Evolutionary conservation across 148 eudicot genomes (phyloP).

Genomic region (Silene latifolia): DNA sequence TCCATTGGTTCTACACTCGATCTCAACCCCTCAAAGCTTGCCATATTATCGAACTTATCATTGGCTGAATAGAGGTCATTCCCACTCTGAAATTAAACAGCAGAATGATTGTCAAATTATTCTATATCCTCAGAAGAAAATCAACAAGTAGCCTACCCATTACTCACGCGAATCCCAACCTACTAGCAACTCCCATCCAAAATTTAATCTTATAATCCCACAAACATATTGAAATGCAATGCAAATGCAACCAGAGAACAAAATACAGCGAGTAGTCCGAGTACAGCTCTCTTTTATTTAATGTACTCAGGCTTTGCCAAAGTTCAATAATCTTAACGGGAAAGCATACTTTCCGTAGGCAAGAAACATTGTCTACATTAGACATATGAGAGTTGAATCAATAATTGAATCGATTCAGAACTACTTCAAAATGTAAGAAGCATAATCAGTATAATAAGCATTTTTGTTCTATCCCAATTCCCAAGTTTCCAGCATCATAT

Average conservation of each 20-base stretch:
- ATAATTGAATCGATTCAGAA: too few relatives aligned
- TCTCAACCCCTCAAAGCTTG: constrained; percentile 50
- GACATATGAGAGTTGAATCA: too few relatives aligned
- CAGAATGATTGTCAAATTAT: not conserved
- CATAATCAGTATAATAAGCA: too few relatives aligned
- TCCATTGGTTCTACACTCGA: constrained; percentile 71
- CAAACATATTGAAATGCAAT: not conserved
- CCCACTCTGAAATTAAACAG: constrained; percentile 42
- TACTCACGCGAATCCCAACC: too few relatives aligned
- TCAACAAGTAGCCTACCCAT: too few relatives aligned
- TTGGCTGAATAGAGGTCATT: constrained; percentile 43
- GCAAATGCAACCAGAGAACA: not conserved
- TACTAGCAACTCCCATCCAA: too few relatives aligned
- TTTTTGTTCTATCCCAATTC: too few relatives aligned
- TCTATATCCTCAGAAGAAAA: not conserved
- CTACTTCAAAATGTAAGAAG: too few relatives aligned
- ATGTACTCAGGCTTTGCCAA: not conserved
- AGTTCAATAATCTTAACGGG: not conserved
- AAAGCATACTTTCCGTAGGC: not conserved
- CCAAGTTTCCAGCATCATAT: too few relatives aligned
- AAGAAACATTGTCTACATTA: not conserved
- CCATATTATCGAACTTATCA: constrained; percentile 43
- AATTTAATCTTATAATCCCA: too few relatives aligned
- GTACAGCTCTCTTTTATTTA: not conserved
- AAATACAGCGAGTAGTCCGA: not conserved